A percentile compares a stretch with the other conserved stretches of the same genome.
These are phyloP conservation scores for Fistulinella prunicolor DNA, from an alignment of 768 basidiomycete genomes.

Conservation along the genomic window DNA sequence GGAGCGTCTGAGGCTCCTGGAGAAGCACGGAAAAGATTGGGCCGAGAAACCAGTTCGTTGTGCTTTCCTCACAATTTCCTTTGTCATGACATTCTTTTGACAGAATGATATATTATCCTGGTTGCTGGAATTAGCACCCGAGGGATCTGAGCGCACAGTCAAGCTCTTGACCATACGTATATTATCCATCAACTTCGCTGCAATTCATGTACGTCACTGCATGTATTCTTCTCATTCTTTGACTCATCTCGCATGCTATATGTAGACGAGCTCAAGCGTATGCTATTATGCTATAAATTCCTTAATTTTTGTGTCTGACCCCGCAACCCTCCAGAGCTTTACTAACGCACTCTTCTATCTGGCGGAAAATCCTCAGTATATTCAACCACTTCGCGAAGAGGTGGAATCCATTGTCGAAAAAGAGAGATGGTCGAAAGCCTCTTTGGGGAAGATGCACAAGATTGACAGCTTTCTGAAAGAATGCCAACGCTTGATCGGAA, in stretches of 20 bases:
- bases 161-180: background rate
- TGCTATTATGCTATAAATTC: background rate
- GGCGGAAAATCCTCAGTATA: too few species aligned
- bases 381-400: too few species aligned
- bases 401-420: too few species aligned
- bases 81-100: too few species aligned
- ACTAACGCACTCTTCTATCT: background rate
- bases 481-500: too few species aligned
- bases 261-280: background rate
- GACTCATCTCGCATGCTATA: background rate
- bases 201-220: background rate
- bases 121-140: background rate
- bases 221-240: background rate
- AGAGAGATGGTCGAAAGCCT: too few species aligned
- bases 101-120: conserved; percentile 2
- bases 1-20: background rate
- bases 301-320: background rate
- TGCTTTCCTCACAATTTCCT: background rate
- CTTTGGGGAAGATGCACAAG: too few species aligned
- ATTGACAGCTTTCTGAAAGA: too few species aligned
- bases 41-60: background rate
- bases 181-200: background rate
- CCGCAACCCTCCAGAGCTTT: background rate
- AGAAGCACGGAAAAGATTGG: background rate
- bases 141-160: background rate